Evolutionary conservation across 768 basidiomycete genomes (phyloP).

Genomic region (Dentipellis fragilis): DNA sequence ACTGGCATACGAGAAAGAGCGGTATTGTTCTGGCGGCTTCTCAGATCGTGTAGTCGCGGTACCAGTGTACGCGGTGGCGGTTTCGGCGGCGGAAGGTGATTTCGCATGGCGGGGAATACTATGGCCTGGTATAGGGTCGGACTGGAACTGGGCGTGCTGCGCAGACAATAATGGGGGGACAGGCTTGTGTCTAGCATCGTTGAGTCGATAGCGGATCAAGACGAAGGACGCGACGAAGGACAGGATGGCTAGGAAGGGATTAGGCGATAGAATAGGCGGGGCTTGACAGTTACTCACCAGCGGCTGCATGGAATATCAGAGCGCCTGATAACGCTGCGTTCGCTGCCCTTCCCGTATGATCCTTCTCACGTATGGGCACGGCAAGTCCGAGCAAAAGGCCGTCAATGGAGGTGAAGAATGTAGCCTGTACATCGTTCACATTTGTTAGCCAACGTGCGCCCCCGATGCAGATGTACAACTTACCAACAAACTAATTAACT

Average conservation of each 20-base stretch:
- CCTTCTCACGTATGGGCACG: not conserved
- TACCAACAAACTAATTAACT: conserved; percentile 7
- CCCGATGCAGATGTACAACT: not conserved
- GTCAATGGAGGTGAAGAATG: conserved; percentile 13
- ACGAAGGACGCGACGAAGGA: conserved; percentile 8
- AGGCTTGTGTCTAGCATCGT: not conserved
- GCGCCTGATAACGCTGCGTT: conserved; percentile 9
- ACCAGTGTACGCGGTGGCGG: not conserved
- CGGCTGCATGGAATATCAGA: conserved; percentile 11
- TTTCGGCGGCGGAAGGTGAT: not conserved
- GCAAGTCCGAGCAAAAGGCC: conserved; percentile 1
- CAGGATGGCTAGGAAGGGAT: conserved; percentile 5
- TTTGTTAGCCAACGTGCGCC: not conserved
- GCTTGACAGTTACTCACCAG: conserved; percentile 5
- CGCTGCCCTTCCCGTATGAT: not conserved
- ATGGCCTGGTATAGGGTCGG: not conserved
- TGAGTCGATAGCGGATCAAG: conserved; percentile 9
- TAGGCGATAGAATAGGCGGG: not conserved
- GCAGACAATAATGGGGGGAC: not conserved
- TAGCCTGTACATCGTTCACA: conserved; percentile 1
- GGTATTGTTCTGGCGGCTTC: not conserved
- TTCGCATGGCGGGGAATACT: not conserved
- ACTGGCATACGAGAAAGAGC: not conserved
- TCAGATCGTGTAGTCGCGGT: not conserved
- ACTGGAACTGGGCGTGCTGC: not conserved